Percentiles rank a stretch among this genome's conserved stretches.
These are phyloP conservation scores for Carex arenaria DNA, from an alignment of 202 grass and related monocot species.

Conservation along the genomic window DNA sequence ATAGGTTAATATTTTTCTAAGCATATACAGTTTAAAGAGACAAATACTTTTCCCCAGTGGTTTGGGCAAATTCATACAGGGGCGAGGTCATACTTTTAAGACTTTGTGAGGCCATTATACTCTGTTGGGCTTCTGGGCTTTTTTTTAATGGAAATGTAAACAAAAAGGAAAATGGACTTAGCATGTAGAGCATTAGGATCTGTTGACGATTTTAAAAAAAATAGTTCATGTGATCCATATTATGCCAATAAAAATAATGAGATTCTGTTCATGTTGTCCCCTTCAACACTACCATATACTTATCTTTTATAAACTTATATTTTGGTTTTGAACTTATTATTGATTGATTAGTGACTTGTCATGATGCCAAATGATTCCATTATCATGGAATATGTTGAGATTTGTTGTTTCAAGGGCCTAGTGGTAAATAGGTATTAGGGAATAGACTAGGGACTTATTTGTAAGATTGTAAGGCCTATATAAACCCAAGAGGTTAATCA, in stretches of 20 bases:
- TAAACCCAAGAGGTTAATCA: no score
- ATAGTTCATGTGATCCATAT: not conserved
- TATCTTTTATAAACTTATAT: not conserved
- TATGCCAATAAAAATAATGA: not conserved
- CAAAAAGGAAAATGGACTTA: not conserved
- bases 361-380: not conserved
- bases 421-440: no score
- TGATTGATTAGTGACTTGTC: not conserved
- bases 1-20: not conserved
- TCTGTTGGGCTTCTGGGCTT: not conserved
- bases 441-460: no score
- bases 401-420: no score
- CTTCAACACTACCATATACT: not conserved
- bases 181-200: no score
- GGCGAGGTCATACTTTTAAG: not conserved
- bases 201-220: not conserved
- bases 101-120: not conserved
- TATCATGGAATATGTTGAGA: not conserved
- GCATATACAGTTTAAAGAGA: not conserved
- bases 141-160: not conserved
- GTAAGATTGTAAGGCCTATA: no score
- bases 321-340: not conserved
- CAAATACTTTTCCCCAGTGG: not conserved
- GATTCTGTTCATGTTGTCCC: not conserved
- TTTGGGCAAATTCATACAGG: not conserved